Conservation (phyloP, 495 filamentous ascomycete genomes). For the Penicillium ochrochloron region DNA sequence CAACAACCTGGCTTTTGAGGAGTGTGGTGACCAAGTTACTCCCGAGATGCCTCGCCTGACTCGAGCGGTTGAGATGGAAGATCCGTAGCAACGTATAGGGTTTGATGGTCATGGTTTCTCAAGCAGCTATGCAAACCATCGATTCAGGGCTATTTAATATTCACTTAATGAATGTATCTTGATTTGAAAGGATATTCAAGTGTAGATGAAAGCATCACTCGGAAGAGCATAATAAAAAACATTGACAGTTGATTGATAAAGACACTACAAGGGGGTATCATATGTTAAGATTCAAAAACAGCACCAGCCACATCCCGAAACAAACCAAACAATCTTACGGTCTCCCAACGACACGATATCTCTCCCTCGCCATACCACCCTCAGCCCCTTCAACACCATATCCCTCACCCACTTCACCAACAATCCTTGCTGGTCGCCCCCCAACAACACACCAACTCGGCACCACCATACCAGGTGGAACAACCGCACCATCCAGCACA, state of each 20-base stretch:
- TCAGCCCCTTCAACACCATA: conserved; percentile 60
- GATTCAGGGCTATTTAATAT: not conserved
- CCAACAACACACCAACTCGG: conserved; percentile 86
- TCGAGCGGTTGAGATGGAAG: conserved; percentile 37
- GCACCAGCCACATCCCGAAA: conserved; percentile 22
- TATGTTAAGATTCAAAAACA: conserved; percentile 13
- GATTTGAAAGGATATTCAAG: not conserved
- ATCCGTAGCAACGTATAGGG: conserved; percentile 30
- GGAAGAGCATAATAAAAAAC: not conserved
- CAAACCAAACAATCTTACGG: conserved; percentile 21
- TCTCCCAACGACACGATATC: conserved; percentile 49
- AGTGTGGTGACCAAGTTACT: conserved; percentile 50
- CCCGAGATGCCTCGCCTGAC: conserved; percentile 49
- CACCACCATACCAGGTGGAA: conserved; percentile 88
- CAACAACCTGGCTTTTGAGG: conserved; percentile 76
- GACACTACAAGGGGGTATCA: conserved; percentile 31
- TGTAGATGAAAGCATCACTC: not conserved
- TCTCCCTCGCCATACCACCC: conserved; percentile 52
- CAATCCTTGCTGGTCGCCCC: conserved; percentile 77
- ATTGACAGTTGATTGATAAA: not conserved
- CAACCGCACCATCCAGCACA: conserved; percentile 79
- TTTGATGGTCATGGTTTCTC: not conserved
- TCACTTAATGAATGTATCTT: not conserved
- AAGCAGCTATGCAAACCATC: not conserved
- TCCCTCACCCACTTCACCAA: conserved; percentile 86